Conservation (phyloP, 164 flowering plant species). For the Tetracentron sinense region DNA sequence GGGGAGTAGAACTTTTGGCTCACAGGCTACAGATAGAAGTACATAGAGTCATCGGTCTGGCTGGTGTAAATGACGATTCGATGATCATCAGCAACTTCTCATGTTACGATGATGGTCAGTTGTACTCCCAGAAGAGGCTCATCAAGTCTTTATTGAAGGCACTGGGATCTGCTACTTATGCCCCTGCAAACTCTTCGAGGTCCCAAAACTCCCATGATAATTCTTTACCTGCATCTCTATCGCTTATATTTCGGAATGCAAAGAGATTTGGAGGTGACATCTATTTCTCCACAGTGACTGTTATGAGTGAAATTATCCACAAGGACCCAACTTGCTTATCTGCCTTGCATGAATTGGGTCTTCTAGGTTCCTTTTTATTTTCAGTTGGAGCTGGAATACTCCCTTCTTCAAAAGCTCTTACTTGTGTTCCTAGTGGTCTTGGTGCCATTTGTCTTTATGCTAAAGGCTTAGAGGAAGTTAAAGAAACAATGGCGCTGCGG, state of each 20-base stretch:
- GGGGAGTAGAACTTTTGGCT: conserved; percentile 85
- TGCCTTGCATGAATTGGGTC: conserved; percentile 79
- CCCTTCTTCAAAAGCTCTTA: conserved; percentile 84
- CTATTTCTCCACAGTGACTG: conserved; percentile 88
- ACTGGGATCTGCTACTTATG: conserved; percentile 94
- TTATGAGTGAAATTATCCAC: conserved; percentile 97
- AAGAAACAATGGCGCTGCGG: conserved; percentile 60
- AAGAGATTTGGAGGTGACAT: conserved; percentile 93
- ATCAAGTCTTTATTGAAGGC: conserved; percentile 86
- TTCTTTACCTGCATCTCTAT: conserved; percentile 67
- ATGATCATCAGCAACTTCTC: conserved; percentile 50
- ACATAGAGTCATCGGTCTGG: conserved; percentile 50
- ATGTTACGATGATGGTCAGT: conserved; percentile 39
- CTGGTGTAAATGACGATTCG: conserved; percentile 37
- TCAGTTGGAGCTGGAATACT: conserved; percentile 74
- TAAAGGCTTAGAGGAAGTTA: conserved; percentile 88
- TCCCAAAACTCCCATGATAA: conserved; percentile 60
- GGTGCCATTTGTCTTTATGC: conserved; percentile 94
- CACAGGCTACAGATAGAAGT: conserved; percentile 79
- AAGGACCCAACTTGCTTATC: conserved; percentile 91
- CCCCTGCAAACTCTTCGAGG: conserved; percentile 68
- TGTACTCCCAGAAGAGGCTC: conserved; percentile 74
- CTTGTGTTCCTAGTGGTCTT: conserved; percentile 92
- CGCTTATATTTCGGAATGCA: conserved; percentile 63
- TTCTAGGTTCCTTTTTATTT: conserved; percentile 82